Conservation (phyloP, 805 yeast genomes). For the Pichia kluyveri region DNA sequence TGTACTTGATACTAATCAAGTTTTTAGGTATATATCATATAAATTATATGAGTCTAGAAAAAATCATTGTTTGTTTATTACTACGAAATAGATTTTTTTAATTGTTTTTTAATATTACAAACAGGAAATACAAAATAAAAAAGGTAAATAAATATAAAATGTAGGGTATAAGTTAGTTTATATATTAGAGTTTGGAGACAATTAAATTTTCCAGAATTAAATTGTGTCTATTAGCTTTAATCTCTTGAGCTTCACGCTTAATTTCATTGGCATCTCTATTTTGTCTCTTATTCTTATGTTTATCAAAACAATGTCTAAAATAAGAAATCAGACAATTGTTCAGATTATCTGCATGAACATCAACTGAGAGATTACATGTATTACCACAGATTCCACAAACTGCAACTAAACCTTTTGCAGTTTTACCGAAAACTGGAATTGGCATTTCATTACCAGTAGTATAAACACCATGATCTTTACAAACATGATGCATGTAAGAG, state of each 20-base stretch:
- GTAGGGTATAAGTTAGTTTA: too few species aligned
- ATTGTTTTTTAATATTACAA: too few species aligned
- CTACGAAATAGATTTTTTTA: not conserved
- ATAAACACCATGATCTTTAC: constrained; percentile 27
- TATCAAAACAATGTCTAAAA: not conserved
- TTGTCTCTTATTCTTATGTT: not conserved
- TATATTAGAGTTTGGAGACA: too few species aligned
- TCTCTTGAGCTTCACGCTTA: too few species aligned
- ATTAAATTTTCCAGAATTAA: too few species aligned
- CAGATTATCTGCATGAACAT: not conserved
- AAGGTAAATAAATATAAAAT: too few species aligned
- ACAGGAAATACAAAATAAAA: too few species aligned
- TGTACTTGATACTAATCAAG: constrained; percentile 52
- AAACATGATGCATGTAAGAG: constrained; percentile 21
- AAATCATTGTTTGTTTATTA: not conserved
- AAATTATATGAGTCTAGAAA: constrained; percentile 59
- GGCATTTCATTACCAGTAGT: constrained; percentile 24
- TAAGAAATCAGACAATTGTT: not conserved
- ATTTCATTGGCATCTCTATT: not conserved
- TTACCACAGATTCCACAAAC: not conserved
- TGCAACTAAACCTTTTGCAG: not conserved
- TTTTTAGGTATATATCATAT: constrained; percentile 69
- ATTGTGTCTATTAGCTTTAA: too few species aligned
- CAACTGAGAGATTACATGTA: not conserved
- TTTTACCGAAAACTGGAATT: constrained; percentile 13